Percentiles rank a stretch among this genome's conserved stretches.
These are phyloP conservation scores for Globisporangium lucens DNA, from an alignment of 352 stramenopile species.

Conservation along the genomic window DNA sequence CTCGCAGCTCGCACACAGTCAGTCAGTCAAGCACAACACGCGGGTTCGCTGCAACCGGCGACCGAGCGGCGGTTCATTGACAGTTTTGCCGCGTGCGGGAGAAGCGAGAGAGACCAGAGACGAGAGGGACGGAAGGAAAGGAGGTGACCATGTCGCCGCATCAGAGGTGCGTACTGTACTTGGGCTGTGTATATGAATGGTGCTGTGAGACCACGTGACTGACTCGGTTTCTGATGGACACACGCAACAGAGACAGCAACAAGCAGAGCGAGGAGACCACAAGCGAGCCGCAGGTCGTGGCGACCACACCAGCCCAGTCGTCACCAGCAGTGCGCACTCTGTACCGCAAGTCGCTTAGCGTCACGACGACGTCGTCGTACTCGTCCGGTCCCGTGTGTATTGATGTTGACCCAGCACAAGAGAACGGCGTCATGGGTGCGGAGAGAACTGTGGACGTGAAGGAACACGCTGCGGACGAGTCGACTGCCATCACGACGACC, in stretches of 20 bases:
- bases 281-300: not conserved
- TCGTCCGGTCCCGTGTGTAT: slow-evolving; percentile 9
- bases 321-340: not conserved
- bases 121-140: not conserved
- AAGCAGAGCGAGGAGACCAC: slow-evolving; percentile 12
- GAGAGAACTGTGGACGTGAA: slow-evolving; percentile 12
- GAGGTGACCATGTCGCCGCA: slow-evolving; percentile 34
- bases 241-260: slow-evolving; percentile 6
- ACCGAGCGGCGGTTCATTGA: slow-evolving; percentile 17
- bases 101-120: slow-evolving; percentile 10
- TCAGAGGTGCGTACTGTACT: slow-evolving; percentile 31
- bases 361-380: not conserved
- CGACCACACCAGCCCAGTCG: not conserved
- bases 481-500: slow-evolving; percentile 6
- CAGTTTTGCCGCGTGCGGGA: slow-evolving; percentile 22
- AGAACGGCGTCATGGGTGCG: not conserved
- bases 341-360: slow-evolving; percentile 14
- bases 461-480: not conserved
- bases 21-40: not conserved
- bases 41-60: not conserved
- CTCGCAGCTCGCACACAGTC: not conserved
- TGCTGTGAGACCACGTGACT: not conserved
- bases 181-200: not conserved
- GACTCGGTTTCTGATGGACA: not conserved
- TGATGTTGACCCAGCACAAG: slow-evolving; percentile 8